A percentile compares a stretch with the other conserved stretches of the same genome.
Evolutionary conservation across 148 eudicot genomes (phyloP).

Genomic region (Camellia granthamiana): DNA sequence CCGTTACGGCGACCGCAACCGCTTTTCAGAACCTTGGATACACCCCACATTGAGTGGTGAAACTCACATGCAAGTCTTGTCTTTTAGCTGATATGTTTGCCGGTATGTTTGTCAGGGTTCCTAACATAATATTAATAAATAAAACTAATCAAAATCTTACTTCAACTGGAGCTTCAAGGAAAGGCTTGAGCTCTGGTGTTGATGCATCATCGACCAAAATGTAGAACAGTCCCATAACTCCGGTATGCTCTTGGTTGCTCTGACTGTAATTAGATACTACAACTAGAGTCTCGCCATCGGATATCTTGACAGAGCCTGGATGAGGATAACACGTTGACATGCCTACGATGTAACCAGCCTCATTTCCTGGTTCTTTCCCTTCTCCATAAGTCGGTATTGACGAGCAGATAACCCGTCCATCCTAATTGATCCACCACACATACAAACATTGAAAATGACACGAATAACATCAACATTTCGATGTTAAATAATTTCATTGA

Average conservation of each 20-base stretch:
- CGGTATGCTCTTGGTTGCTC: slow-evolving; percentile 47
- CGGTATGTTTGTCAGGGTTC: too few species aligned
- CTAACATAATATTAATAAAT: too few species aligned
- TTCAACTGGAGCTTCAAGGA: slow-evolving; percentile 6
- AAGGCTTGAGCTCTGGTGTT: slow-evolving; percentile 24
- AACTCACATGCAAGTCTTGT: too few species aligned
- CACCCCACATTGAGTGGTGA: too few species aligned
- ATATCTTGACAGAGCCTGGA: slow-evolving; percentile 61
- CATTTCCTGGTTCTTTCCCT: slow-evolving; percentile 74
- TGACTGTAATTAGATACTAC: slow-evolving; percentile 76
- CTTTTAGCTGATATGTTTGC: too few species aligned
- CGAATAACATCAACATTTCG: neutral
- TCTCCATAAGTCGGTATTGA: slow-evolving; percentile 68
- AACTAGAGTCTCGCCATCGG: slow-evolving; percentile 60
- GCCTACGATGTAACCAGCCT: slow-evolving; percentile 89
- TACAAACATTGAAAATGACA: neutral
- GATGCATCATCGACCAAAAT: slow-evolving; percentile 61
- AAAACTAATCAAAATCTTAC: slow-evolving; percentile 22
- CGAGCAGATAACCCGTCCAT: slow-evolving; percentile 68
- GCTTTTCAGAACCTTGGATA: too few species aligned
- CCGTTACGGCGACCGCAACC: too few species aligned
- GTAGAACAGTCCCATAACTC: slow-evolving; percentile 96
- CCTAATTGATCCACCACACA: slow-evolving; percentile 34
- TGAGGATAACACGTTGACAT: slow-evolving; percentile 90
- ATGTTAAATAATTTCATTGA: neutral